Evolutionary conservation across 768 basidiomycete genomes (phyloP), one percentile per base, ranked within the genome.

Genomic region (Lanmaoa rubissima): DNA sequence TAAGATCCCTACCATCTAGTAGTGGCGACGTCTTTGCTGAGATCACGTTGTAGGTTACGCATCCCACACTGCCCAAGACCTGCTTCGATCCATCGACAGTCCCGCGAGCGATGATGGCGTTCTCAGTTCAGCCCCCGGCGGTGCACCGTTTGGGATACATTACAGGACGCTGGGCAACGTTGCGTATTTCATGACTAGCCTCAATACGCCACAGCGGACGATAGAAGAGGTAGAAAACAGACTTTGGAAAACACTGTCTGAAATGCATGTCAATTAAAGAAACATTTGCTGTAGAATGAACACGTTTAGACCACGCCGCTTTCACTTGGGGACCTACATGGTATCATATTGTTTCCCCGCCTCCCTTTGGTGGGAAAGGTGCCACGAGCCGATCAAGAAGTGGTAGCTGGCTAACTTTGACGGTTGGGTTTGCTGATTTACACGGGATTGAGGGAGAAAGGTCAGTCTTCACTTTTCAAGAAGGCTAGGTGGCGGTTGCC

Each of bases 151-250:
- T 72, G 79, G 82, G 38, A 81, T 98, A 21, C 90, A 98, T 69
- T 94, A 82, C 61, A 81, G 96, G 55, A 94, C 96, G 0, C 74
- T 98, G 38, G 96, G 96, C 0, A 85, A 94, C 66, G 86, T 94
- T 10, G 88, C 88, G n/a, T 96, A 96, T 70, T 90, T 94, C 68
- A 95, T 96, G 82, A 86, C 84, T 7, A 93, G 90, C 71, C 77
- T 95, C 40, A 94, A 93, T 67, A 94, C 90, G 1, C 70, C 73
- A 2, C 56, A 76, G 2, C 63, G 70, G 17, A 79, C 80, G 16
- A 77, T 88, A 38, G 81, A 84, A 54, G 76, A 78, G 17, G 63
- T 91, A 9, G 87, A 92, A 64, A 78, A 84, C 53, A 81, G 78
- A 60, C 82, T 92, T 48, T 83, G 80, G 81, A 62, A 62, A 14